A percentile compares a stretch with the other conserved stretches of the same genome.
Conservation (phyloP, 495 filamentous ascomycete genomes). For the Neurospora discreta region DNA sequence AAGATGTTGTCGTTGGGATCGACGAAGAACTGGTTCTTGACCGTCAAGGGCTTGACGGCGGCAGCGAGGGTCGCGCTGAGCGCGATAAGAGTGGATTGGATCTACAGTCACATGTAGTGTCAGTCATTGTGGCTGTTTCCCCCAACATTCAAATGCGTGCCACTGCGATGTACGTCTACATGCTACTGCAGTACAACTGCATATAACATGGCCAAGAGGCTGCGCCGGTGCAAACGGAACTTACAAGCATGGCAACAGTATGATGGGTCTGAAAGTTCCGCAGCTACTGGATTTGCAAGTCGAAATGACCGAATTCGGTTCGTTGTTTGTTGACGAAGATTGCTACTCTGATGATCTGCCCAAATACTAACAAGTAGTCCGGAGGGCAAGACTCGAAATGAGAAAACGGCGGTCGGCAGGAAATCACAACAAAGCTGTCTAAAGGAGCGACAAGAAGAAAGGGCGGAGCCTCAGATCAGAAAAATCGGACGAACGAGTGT, state of each 20-base stretch:
- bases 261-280: background rate
- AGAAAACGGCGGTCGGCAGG: background rate
- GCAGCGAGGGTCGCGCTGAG: conserved; percentile 42
- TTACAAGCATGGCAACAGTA: background rate
- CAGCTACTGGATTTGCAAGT: background rate
- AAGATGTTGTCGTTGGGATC: conserved; percentile 72
- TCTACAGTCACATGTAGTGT: conserved; percentile 9
- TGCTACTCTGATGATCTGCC: background rate
- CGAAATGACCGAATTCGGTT: background rate
- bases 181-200: background rate
- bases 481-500: background rate
- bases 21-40: conserved; percentile 72
- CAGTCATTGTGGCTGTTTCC: background rate
- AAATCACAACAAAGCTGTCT: background rate
- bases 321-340: background rate
- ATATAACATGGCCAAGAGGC: background rate
- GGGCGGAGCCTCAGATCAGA: background rate
- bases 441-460: background rate
- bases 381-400: background rate
- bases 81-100: conserved; percentile 31
- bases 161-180: background rate
- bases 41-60: conserved; percentile 62
- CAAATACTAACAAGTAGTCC: background rate
- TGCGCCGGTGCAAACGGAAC: background rate
- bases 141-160: background rate